Conservation (phyloP, 2,329 filamentous ascomycete genomes). For the Alternaria arbusti region DNA sequence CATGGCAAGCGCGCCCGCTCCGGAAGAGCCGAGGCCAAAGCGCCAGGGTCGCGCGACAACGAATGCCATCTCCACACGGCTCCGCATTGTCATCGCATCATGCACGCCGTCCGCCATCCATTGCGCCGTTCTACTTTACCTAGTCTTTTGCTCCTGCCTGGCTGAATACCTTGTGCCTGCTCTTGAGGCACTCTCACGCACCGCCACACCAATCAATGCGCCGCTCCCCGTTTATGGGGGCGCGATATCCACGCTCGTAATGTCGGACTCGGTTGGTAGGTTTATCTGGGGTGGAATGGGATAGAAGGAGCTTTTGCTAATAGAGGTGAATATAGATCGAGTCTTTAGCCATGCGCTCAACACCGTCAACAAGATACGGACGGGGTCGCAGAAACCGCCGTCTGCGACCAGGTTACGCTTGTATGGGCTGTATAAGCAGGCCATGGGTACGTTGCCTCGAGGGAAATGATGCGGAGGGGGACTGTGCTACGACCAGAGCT, state of each 20-base stretch:
- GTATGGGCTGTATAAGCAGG: constrained; percentile 98
- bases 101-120: constrained; percentile 2
- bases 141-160: constrained; percentile 1
- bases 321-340: constrained; percentile 68
- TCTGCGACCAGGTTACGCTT: constrained; percentile 84
- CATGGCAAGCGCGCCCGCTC: constrained; percentile 11
- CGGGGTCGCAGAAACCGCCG: constrained; percentile 86
- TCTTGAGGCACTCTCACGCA: not conserved
- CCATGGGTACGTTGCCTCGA: constrained; percentile 68
- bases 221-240: constrained; percentile 18
- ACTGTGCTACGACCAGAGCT: constrained; percentile 8
- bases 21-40: constrained; percentile 14
- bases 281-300: constrained; percentile 1
- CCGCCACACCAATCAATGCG: constrained; percentile 14
- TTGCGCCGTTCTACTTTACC: not conserved
- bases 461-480: not conserved
- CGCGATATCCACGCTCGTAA: constrained; percentile 33
- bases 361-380: constrained; percentile 97
- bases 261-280: constrained; percentile 53
- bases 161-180: not conserved
- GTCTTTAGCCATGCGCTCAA: constrained; percentile 99
- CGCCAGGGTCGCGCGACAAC: constrained; percentile 12
- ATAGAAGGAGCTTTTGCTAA: constrained; percentile 1
- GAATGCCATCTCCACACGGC: constrained; percentile 14
- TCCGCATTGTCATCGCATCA: constrained; percentile 18